Conservation (phyloP, 1,284 basidiomycete species). For the Cryptococcus sp. region DNA sequence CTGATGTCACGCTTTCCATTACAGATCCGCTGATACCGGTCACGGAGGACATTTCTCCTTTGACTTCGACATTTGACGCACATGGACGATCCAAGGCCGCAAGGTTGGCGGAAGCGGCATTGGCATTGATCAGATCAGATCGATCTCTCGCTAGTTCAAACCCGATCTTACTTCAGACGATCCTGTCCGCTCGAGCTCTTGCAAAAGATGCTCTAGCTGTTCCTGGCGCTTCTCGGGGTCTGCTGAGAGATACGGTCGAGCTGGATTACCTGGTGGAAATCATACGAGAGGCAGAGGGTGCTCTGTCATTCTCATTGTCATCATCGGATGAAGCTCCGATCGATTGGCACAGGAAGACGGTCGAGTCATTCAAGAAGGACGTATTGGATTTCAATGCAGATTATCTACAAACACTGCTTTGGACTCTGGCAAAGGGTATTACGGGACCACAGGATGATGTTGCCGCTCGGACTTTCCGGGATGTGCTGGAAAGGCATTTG, state of each 20-base stretch:
- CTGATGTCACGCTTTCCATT: constrained; percentile 60
- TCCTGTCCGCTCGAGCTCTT: constrained; percentile 38
- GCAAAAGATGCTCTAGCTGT: constrained; percentile 52
- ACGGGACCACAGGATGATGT: constrained; percentile 48
- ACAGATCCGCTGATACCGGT: constrained; percentile 53
- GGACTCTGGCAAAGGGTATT: constrained; percentile 37
- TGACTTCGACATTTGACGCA: constrained; percentile 46
- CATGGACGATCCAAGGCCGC: constrained; percentile 54
- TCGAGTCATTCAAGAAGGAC: constrained; percentile 42
- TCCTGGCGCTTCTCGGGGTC: constrained; percentile 51
- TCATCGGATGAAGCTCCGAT: constrained; percentile 47
- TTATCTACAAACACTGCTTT: constrained; percentile 32
- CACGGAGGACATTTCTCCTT: not conserved
- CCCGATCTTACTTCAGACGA: constrained; percentile 21
- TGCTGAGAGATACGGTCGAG: constrained; percentile 52
- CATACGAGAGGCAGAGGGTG: constrained; percentile 55
- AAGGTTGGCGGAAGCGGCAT: constrained; percentile 59
- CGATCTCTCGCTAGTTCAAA: constrained; percentile 55
- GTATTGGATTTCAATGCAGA: constrained; percentile 12
- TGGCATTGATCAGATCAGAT: constrained; percentile 60
- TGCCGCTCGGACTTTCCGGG: constrained; percentile 57
- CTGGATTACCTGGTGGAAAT: constrained; percentile 51
- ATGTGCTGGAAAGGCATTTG: constrained; percentile 60
- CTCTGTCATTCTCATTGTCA: constrained; percentile 65
- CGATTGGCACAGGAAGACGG: constrained; percentile 54